phyloP scores from a whole-genome alignment of 495 filamentous ascomycete genomes.

The Talaromyces nanjingensis region DNA sequence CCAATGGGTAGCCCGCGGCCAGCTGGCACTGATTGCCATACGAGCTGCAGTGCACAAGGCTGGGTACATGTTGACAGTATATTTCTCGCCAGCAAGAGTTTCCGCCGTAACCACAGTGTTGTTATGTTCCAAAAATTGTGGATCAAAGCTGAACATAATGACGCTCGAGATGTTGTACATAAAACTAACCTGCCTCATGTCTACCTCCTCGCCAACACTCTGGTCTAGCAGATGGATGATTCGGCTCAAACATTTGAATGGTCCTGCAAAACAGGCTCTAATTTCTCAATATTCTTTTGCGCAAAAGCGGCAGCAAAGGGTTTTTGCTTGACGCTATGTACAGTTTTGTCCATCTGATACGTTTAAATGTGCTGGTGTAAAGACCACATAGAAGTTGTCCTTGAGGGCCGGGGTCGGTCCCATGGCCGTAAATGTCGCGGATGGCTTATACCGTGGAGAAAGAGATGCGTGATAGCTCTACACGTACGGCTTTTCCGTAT shows the following conservation, averaged over 20 bases:
- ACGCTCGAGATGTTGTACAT: neutral
- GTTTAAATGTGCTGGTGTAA: neutral
- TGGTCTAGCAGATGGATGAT: neutral
- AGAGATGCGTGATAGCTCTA: no score
- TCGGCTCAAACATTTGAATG: neutral
- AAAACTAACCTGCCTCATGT: neutral
- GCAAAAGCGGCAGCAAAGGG: neutral
- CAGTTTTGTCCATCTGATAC: neutral
- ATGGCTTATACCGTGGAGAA: neutral
- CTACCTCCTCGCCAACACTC: neutral
- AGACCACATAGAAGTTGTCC: neutral
- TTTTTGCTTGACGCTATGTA: neutral
- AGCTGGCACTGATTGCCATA: neutral
- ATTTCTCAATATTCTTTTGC: neutral
- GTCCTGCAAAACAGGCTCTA: neutral
- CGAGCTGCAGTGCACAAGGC: neutral
- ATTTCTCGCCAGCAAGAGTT: neutral
- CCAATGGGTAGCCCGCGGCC: neutral
- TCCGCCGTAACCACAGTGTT: neutral
- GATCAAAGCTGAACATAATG: neutral
- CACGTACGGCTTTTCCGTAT: no score
- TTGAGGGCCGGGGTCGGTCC: neutral
- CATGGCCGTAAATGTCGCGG: neutral
- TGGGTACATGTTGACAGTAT: neutral
- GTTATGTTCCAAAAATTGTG: neutral